Evolutionary conservation across 2,329 filamentous ascomycete species (phyloP).

Genomic region (Akanthomyces dipterigenus): DNA sequence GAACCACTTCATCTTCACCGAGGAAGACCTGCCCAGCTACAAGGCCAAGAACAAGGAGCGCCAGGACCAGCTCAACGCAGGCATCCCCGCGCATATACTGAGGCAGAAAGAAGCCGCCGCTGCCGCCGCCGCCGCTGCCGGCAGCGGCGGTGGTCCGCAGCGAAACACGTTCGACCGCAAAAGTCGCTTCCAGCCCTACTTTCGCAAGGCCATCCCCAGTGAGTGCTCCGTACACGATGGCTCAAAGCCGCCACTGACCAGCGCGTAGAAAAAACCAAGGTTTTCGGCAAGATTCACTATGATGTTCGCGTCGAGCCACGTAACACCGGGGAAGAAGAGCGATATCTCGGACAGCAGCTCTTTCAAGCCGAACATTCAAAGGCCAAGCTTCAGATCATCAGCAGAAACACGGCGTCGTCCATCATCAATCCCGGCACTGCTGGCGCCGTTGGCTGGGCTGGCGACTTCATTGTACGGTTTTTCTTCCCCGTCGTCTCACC

Average conservation of each 20-base stretch:
- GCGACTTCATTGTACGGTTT: slow-evolving; percentile 50
- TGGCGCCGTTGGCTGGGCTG: slow-evolving; percentile 31
- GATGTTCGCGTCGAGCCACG: slow-evolving; percentile 71
- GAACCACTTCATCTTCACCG: slow-evolving; percentile 89
- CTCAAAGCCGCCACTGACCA: slow-evolving; percentile 16
- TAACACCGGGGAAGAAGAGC: slow-evolving; percentile 62
- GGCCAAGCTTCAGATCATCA: slow-evolving; percentile 43
- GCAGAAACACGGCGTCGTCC: slow-evolving; percentile 41
- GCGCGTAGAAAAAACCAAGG: slow-evolving; percentile 66
- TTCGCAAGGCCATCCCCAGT: slow-evolving; percentile 70
- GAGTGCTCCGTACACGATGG: slow-evolving; percentile 25
- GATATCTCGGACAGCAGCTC: slow-evolving; percentile 53
- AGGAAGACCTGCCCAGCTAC: slow-evolving; percentile 71
- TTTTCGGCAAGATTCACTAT: slow-evolving; percentile 66
- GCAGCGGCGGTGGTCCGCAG: slow-evolving; percentile 28
- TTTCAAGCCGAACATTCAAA: slow-evolving; percentile 43
- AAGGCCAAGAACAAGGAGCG: slow-evolving; percentile 43
- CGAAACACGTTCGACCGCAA: slow-evolving; percentile 40
- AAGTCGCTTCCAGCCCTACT: slow-evolving; percentile 51
- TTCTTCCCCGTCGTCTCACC: neutral
- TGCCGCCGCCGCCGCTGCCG: slow-evolving; percentile 9
- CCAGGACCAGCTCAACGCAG: slow-evolving; percentile 49
- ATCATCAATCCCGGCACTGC: slow-evolving; percentile 50
- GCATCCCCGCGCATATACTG: slow-evolving; percentile 52
- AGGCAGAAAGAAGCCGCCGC: slow-evolving; percentile 28